Evolutionary conservation across 2,329 filamentous ascomycete species (phyloP), one percentile per base, ranked within the genome.

Genomic region (Macroventuria anomochaeta): DNA sequence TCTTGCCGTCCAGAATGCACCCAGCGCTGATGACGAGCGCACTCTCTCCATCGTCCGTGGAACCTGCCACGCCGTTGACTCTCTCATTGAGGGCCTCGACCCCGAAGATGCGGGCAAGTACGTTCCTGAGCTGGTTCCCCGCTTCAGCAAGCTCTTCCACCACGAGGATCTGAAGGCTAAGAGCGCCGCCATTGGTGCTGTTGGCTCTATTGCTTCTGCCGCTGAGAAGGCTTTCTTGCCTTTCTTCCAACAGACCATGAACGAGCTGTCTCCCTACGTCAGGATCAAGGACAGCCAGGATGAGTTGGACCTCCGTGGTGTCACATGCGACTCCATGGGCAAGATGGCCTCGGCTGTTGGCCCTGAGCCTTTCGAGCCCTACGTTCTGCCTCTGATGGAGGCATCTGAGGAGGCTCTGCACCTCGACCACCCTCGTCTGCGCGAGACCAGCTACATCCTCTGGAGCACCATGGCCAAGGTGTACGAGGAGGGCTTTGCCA

Each of bases 401-500:
- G 89, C 93, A 12, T 96, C 91, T 63, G 93, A 97, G 77, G 93
- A 97, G 76, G 93, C 90, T 49, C 83, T 97, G 2, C 82, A 89
- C 65, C 86, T 99, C 2, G 93, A 91, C 65, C 93, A 97, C 78
- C 90, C 93, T 34, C 86, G 93, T 52, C 86, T 97, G 44, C 90
- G 92, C 76, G 95, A 99, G 81, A 97, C 92, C 58, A 96, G 91
- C 73, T 99, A 96, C 79, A 96, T 97, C 58, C 83, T 99, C 48
- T 99, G 95, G 93, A 92, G 91, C 62, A 91, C 90, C 33, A 87
- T 99, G 72, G 89, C 93, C 58, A 96, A 96, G 80, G 91, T 97
- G 8, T 97, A 97, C 76, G 88, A 89, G 67, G 89, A 91, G 69
- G 83, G 92, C 48, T 93, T 96, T 58, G 85, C 86, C 51, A 87